phyloP scores from a whole-genome alignment of 345 rosid species.

The Abelmoschus esculentus region DNA sequence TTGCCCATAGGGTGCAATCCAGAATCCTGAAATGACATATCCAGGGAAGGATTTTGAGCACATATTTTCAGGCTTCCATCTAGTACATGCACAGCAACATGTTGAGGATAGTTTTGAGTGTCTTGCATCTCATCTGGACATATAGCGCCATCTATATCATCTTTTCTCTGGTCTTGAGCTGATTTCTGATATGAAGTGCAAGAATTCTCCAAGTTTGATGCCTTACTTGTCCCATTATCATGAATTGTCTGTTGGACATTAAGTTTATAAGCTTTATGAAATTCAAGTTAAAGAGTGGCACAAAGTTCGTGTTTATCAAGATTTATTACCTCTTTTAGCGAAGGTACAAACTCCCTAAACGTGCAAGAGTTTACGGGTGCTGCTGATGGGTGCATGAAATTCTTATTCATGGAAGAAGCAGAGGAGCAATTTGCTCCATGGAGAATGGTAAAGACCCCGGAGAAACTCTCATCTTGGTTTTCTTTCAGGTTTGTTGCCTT shows the following conservation, averaged over 20 bases:
- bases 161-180: conserved; percentile 29
- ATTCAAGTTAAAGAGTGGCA: conserved; percentile 28
- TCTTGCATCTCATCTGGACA: conserved; percentile 40
- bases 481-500: conserved; percentile 40
- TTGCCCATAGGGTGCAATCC: conserved; percentile 42
- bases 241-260: conserved; percentile 38
- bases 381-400: conserved; percentile 28
- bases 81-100: conserved; percentile 43
- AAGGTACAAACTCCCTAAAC: conserved; percentile 54
- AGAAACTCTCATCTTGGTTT: conserved; percentile 57
- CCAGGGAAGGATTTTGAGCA: conserved; percentile 35
- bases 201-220: conserved; percentile 32
- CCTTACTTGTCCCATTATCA: conserved; percentile 38
- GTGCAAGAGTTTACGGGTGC: conserved; percentile 34
- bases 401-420: conserved; percentile 45
- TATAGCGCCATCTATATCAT: conserved; percentile 19
- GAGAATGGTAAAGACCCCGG: conserved; percentile 43
- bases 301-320: conserved; percentile 16
- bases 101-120: conserved; percentile 60
- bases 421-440: conserved; percentile 47
- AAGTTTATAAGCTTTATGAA: conserved; percentile 26
- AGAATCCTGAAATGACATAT: conserved; percentile 38
- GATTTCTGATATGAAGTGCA: conserved; percentile 28
- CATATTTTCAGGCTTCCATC: conserved; percentile 45
- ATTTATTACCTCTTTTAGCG: conserved; percentile 37